Base-by-base conservation (phyloP, 1,139 yeast genomes). In the Kurtzmaniella quercitrusa region DNA sequence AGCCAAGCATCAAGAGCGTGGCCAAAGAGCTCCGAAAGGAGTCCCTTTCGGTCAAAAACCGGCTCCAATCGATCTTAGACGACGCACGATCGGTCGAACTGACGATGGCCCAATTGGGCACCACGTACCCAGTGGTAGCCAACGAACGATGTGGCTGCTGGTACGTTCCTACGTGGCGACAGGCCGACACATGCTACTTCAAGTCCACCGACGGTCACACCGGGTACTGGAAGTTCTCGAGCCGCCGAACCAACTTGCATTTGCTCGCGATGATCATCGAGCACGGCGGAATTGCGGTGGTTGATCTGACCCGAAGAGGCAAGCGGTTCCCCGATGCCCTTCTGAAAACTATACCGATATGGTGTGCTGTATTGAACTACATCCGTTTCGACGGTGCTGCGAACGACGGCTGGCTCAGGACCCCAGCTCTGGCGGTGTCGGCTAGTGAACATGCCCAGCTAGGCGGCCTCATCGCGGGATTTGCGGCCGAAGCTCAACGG, bases 121-220 rank as follows among this genome's bases (percentile, higher is more conserved):
- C 53, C 23, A 38, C 45, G 10, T 45, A 46, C 16, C 86, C 85
- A 1, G 41, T 79, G 7, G 59, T 82, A 2, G 86, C 95, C 3
- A 90, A 90, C 58, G 94, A 86, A 59, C 66, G 97, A 44, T 89
- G 96, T 61, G 97, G 97, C 0, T 59, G 80, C 12, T 90, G 97
- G 97, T 90, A 90, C 53, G 77, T 84, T 9, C 69, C 77, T 0
- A 77, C 82, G 0, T 44, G 48, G 0, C 46, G 54, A 0, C 65
- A 62, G 27, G 41, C 47, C 0, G 79, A 74, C 1, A 70, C 85
- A 0, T 77, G 82, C 14, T 89, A 89, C 56, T 90, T 90, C 67
- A 90, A 90, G 55, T 85, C 95, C 16, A 90, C 96, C 0, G 96
- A 90, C 61, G 96, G 97, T 0, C 96, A 90, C 55, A 81, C 80